Percentiles rank a stretch among this genome's conserved stretches.
These are phyloP conservation scores for Nemania sp. DNA, from an alignment of 2,329 filamentous ascomycete genomes.

Conservation along the genomic window DNA sequence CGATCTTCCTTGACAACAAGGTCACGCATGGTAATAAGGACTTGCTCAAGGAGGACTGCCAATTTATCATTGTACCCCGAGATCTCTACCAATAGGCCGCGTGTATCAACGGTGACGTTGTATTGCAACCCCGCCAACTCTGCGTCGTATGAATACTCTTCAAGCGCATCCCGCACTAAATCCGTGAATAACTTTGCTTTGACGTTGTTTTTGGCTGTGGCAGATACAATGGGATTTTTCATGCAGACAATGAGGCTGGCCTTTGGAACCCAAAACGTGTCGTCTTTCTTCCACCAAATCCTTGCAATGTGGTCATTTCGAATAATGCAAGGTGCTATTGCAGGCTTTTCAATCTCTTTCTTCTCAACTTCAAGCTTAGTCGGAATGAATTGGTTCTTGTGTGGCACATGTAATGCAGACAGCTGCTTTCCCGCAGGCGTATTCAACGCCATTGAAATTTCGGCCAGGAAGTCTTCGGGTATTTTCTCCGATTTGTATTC, in stretches of 20 bases:
- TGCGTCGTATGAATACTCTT: slow-evolving; percentile 95
- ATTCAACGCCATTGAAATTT: slow-evolving; percentile 74
- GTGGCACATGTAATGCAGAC: slow-evolving; percentile 83
- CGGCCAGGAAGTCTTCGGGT: slow-evolving; percentile 77
- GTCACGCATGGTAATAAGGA: slow-evolving; percentile 85
- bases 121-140: slow-evolving; percentile 92
- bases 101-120: slow-evolving; percentile 76
- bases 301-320: slow-evolving; percentile 84
- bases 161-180: slow-evolving; percentile 86
- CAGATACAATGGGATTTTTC: slow-evolving; percentile 81
- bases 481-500: slow-evolving; percentile 90
- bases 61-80: slow-evolving; percentile 98
- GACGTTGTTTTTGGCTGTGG: slow-evolving; percentile 81
- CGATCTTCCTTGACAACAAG: slow-evolving; percentile 86
- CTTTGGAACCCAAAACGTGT: slow-evolving; percentile 98
- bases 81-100: slow-evolving; percentile 82
- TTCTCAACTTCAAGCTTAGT: slow-evolving; percentile 94
- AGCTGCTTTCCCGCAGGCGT: slow-evolving; percentile 70
- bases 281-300: slow-evolving; percentile 98
- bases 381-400: slow-evolving; percentile 95
- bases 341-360: slow-evolving; percentile 83
- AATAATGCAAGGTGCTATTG: slow-evolving; percentile 81
- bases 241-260: slow-evolving; percentile 86
- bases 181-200: slow-evolving; percentile 86
- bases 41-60: slow-evolving; percentile 87